phyloP scores from a whole-genome alignment of 352 stramenopile species.

The Phytophthora ohioensis region DNA sequence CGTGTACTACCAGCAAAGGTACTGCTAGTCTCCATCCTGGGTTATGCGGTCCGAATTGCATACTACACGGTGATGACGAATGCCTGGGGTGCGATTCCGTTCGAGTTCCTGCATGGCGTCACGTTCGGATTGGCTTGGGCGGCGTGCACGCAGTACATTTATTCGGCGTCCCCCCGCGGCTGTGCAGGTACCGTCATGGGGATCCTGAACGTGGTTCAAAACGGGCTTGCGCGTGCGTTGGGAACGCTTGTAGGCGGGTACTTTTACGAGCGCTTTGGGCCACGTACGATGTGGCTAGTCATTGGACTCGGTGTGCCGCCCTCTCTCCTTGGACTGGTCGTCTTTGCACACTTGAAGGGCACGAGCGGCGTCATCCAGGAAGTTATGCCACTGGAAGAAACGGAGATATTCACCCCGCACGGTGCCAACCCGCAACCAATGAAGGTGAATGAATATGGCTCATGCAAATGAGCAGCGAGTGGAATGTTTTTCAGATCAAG shows the following conservation, averaged over 20 bases:
- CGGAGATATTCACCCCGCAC: slow-evolving; percentile 19
- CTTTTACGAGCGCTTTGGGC: slow-evolving; percentile 60
- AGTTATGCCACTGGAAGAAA: slow-evolving; percentile 1
- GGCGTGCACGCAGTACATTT: slow-evolving; percentile 54
- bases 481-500: background rate
- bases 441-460: background rate
- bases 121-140: slow-evolving; percentile 45
- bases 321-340: slow-evolving; percentile 8
- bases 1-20: slow-evolving; percentile 72
- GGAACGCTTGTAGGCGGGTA: slow-evolving; percentile 57
- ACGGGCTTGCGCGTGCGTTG: slow-evolving; percentile 48
- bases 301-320: slow-evolving; percentile 38
- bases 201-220: slow-evolving; percentile 58
- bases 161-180: slow-evolving; percentile 41
- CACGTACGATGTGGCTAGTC: slow-evolving; percentile 55
- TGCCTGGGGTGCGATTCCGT: slow-evolving; percentile 54
- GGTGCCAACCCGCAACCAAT: slow-evolving; percentile 17
- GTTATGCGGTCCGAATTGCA: slow-evolving; percentile 52
- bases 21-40: slow-evolving; percentile 49
- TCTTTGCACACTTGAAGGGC: slow-evolving; percentile 25
- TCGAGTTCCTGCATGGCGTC: slow-evolving; percentile 61
- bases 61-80: slow-evolving; percentile 61
- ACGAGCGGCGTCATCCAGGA: slow-evolving; percentile 3
- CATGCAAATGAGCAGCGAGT: background rate
- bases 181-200: slow-evolving; percentile 59